Evolutionary conservation across 2,329 filamentous ascomycete genomes (phyloP), one percentile per base, ranked within the genome.

Genomic region (Cercospora sesami): DNA sequence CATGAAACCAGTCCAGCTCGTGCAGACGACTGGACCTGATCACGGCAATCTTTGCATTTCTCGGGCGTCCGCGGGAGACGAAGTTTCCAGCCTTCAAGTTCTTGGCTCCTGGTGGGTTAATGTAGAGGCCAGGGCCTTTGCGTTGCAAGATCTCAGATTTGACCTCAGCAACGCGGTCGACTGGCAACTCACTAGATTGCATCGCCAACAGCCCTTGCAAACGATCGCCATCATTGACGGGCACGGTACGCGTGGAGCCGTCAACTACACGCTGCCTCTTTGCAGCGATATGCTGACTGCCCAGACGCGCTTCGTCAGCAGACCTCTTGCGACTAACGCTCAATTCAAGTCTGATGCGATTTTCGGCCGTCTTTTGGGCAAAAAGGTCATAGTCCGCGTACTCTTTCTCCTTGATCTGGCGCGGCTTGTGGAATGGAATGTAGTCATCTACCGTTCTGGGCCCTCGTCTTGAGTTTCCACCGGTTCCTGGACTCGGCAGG

Each of bases 81-180:
- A 72, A 68, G 73, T 73, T 67, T 72, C 78, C 57, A 66, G 64
- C 48, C 58, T 78, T 77, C 28, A 70, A 42, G 18, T 73, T 73
- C 14, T 71, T 74, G n/a, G 80, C 81, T 16, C 80, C 80, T 26
- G 79, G 80, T n/a, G 81, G 81, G 66, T 84, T 80, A 63, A 83
- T 74, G 68, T 82, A 83, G 0, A 84, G 63, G 0, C 81, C 81
- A 39, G 80, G 77, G 4, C 72, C 69, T 8, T 72, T 62, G 30
- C 76, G 76, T n/a, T 72, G 70, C 28, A 75, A 68, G n/a, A 80
- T 75, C 9, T 75, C 72, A 5, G 73, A 70, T 36, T 78, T 73
- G 16, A 77, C 71, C 23, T 72, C 65, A 39, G 73, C 71, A 12
- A 77, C 68, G 26, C 73, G 73, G 8, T 69, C 66, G 42, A 71